Base-by-base conservation (phyloP, 495 filamentous ascomycete genomes). In the Trichocladium antarcticum region DNA sequence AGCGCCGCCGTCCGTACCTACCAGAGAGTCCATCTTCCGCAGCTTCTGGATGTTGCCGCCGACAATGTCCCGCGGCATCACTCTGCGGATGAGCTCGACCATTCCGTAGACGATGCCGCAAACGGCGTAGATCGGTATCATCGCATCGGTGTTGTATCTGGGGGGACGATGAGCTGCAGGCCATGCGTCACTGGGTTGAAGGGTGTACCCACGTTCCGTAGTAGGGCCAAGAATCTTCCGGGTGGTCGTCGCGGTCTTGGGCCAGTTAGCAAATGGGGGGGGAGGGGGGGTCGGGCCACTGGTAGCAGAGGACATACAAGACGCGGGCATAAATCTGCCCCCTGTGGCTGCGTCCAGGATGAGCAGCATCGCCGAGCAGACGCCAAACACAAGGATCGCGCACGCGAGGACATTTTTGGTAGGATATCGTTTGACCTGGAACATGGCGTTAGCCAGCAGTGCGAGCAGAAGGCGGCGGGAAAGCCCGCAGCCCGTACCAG, bases 11-110 rank as follows among this genome's bases (percentile, higher is more conserved):
- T n/a, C n/a, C n/a, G 20, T 1, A 6, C 31, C 5, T 24, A 63
- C 70, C 21, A 68, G 43, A n/a, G 65, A 65, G 53, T 74, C 71
- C 56, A 73, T 58, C 29, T 59, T 62, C 15, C 67, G 55, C 17
- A 74, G 54, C 46, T 72, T 74, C 14, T 61, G 57, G 32, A 74
- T 50, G 47, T 73, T 49, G n/a, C 68, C 69, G 15, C 69, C 71
- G 7, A 70, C 69, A 36, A 74, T 68, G 21, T 72, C 68, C 5
- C 69, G 56, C 2, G 69, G 68, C 14, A 73, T 73, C 14, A 73
- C 63, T 14, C 68, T 51, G 12, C 68, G 65, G 21, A 74, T 67
- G 35, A 72, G 56, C 51, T 74, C 71, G 10, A 74, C 65, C 70
- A 74, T 73, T 15, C 71, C 68, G 27, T 70, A 67, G 3, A 47